Percentiles rank a stretch among this genome's conserved stretches.
phyloP scores from a whole-genome alignment of 2,329 filamentous ascomycete species.

The Tolypocladium amazonense region DNA sequence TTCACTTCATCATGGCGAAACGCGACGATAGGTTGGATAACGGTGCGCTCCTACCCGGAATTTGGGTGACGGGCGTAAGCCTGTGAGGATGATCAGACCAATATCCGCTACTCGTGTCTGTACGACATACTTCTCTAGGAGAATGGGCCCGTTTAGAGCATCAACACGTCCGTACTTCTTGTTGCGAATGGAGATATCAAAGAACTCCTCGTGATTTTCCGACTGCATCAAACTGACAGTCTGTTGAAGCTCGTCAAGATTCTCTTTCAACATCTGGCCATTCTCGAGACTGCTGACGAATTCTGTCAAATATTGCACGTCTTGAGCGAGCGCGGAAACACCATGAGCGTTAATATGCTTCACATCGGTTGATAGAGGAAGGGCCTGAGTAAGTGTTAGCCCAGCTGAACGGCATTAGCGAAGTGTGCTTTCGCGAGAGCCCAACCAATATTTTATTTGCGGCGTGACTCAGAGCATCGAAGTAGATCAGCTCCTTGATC shows the following conservation, averaged over 20 bases:
- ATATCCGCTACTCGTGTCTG: neutral
- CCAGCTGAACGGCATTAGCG: neutral
- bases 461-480: slow-evolving; percentile 87
- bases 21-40: slow-evolving; percentile 65
- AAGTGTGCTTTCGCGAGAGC: neutral
- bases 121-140: slow-evolving; percentile 74
- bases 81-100: slow-evolving; percentile 27
- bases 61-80: slow-evolving; percentile 53
- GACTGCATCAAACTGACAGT: slow-evolving; percentile 79
- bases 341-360: slow-evolving; percentile 82
- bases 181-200: slow-evolving; percentile 80
- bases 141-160: slow-evolving; percentile 72
- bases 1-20: slow-evolving; percentile 49
- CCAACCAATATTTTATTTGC: slow-evolving; percentile 69
- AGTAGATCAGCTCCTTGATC: slow-evolving; percentile 97
- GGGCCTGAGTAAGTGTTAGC: slow-evolving; percentile 35
- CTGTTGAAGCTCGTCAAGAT: slow-evolving; percentile 87
- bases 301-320: slow-evolving; percentile 71
- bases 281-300: slow-evolving; percentile 86
- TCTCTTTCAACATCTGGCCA: slow-evolving; percentile 72
- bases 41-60: slow-evolving; percentile 48
- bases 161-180: slow-evolving; percentile 92
- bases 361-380: slow-evolving; percentile 70
- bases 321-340: slow-evolving; percentile 67
- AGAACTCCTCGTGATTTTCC: slow-evolving; percentile 94